Conservation (phyloP, 129 eudicot genomes). For the Ambrosia artemisiifolia region DNA sequence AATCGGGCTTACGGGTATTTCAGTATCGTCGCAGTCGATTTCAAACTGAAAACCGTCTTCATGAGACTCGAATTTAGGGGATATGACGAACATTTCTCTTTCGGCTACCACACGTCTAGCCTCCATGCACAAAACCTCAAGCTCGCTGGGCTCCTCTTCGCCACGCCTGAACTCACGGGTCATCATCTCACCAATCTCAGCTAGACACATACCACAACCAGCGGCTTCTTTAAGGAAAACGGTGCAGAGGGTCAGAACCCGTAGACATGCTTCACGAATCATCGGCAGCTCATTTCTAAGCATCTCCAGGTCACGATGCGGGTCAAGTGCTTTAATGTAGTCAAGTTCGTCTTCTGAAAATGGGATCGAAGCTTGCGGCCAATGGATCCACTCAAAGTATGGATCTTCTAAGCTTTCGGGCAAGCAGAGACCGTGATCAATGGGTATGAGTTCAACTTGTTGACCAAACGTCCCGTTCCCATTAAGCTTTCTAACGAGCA, state of each 20-base stretch:
- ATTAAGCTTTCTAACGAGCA: slow-evolving; percentile 65
- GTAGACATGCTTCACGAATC: slow-evolving; percentile 89
- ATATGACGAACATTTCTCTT: slow-evolving; percentile 19
- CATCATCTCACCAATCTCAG: slow-evolving; percentile 97
- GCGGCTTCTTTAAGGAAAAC: slow-evolving; percentile 85
- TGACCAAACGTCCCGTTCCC: slow-evolving; percentile 58
- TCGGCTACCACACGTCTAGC: slow-evolving; percentile 67
- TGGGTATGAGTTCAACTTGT: slow-evolving; percentile 80
- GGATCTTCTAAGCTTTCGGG: slow-evolving; percentile 96
- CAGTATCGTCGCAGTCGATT: slow-evolving; percentile 62
- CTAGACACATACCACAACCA: slow-evolving; percentile 66
- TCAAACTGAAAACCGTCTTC: slow-evolving; percentile 62
- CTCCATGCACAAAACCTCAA: slow-evolving; percentile 78
- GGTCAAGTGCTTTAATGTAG: slow-evolving; percentile 75
- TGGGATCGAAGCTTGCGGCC: slow-evolving; percentile 98
- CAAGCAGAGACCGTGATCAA: slow-evolving; percentile 93
- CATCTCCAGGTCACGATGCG: slow-evolving; percentile 60
- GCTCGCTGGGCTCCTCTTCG: slow-evolving; percentile 95
- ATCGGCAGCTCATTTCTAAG: slow-evolving; percentile 73
- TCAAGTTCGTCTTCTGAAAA: slow-evolving; percentile 89
- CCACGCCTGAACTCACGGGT: slow-evolving; percentile 83
- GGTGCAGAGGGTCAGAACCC: slow-evolving; percentile 73
- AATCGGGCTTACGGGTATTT: slow-evolving; percentile 25
- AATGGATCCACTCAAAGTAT: slow-evolving; percentile 95
- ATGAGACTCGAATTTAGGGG: slow-evolving; percentile 43